Conservation (phyloP, 1,139 yeast species). For the Magnusiomyces fungicola region DNA sequence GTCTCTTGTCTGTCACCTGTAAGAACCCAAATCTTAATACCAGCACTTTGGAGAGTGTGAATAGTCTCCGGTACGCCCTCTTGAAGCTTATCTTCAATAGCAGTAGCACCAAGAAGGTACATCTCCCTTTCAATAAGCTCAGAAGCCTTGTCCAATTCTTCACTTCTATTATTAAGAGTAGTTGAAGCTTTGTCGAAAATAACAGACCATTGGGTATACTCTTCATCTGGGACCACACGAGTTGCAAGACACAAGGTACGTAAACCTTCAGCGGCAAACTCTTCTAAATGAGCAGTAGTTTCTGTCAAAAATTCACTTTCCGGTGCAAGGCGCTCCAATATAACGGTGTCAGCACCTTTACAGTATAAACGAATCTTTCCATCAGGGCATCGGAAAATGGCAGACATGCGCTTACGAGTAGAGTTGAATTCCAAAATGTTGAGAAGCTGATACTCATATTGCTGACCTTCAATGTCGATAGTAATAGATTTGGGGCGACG, state of each 20-base stretch:
- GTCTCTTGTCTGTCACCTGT: conserved; percentile 98
- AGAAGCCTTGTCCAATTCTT: conserved; percentile 73
- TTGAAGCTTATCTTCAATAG: conserved; percentile 94
- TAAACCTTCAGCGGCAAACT: conserved; percentile 93
- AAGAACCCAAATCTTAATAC: conserved; percentile 94
- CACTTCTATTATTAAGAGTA: conserved; percentile 64
- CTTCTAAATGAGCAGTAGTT: conserved; percentile 84
- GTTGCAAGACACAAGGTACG: conserved; percentile 91
- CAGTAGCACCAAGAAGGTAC: conserved; percentile 89
- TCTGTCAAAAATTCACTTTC: conserved; percentile 76
- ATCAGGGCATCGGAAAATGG: conserved; percentile 89
- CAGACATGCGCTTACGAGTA: conserved; percentile 94
- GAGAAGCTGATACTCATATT: conserved; percentile 51
- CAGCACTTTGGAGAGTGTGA: conserved; percentile 86
- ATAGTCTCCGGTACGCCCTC: conserved; percentile 94
- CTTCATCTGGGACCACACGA: conserved; percentile 71
- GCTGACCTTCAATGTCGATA: conserved; percentile 45
- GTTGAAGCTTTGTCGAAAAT: conserved; percentile 75
- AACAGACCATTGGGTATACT: conserved; percentile 56
- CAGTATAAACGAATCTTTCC: conserved; percentile 83
- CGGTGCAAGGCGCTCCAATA: conserved; percentile 68
- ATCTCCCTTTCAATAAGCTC: conserved; percentile 77
- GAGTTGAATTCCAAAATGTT: conserved; percentile 82
- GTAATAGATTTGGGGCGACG: conserved; percentile 83
- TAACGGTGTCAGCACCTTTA: conserved; percentile 97